Base-by-base conservation (phyloP, 2,329 filamentous ascomycete genomes). In the Paecilomyces formosus region DNA sequence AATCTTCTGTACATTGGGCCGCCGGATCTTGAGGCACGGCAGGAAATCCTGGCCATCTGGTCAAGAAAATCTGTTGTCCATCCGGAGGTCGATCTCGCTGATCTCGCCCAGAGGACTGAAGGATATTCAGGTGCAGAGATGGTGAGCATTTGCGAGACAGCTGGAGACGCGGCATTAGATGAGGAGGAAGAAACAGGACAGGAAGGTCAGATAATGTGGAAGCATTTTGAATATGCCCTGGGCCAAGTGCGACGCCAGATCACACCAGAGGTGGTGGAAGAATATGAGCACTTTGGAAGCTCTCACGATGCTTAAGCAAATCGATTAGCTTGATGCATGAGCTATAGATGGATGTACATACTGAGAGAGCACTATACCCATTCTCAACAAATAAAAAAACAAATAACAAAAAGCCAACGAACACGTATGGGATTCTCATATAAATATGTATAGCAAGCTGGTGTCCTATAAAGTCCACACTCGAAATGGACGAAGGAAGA, bases 91-190 rank as follows among this genome's bases (percentile, higher is more conserved):
- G 84, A 91, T 67, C 72, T 90, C 8, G 75, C 80, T 0, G 76
- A 79, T 54, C 75, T 96, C 30, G 89, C 89, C 4, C 68, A 71
- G 15, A 72, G 77, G 53, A 88, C 88, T 0, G 87, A 92, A 7
- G 91, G 91, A 0, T 90, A 89, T 71, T 94, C 91, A 1, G 92
- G 92, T 2, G 92, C 92, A 0, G 93, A 97, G 74, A 84, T 97
- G 60, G 83, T 86, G 49, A 81, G 77, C 21, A 80, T 88, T 21
- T 82, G 80, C 61, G 76, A 82, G 63, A 76, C 74, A 26, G 81
- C 81, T 59, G 73, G 77, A 60, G 75, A 83, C 69, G 75, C 72
- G 50, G 76, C 82, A 60, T 66, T 85, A 69, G 78, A 82, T 62
- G 78, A 81, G 58, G 76, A 78, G 60, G 79, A 79, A 66, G 70